Base-by-base conservation (phyloP, 2,329 filamentous ascomycete species). In the Ambrosiella xylebori region DNA sequence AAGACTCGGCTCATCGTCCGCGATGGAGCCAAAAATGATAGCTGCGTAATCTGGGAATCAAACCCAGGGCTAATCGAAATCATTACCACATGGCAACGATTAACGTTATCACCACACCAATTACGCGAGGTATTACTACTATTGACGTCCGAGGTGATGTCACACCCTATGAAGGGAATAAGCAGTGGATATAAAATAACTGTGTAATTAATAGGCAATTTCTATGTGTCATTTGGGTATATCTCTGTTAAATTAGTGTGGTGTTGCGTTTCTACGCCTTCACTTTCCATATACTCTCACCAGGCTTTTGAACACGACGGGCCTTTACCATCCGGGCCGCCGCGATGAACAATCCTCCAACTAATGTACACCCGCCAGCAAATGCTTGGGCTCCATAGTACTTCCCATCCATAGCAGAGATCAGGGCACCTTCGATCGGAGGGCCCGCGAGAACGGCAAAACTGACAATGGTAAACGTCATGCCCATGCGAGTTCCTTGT, bases 381-480 rank as follows among this genome's bases (percentile, higher is more conserved):
- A 78, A 80, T 1, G 64, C 65, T 66, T 79, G 76, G 5, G 76
- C 75, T 0, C 73, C 76, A 6, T 65, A 63, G 50, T 76, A 79
- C 5, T 62, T 64, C 0, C 74, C 74, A 0, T 65, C 70, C 37
- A 65, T 62, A 0, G 68, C 68, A 1, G 71, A 67, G 41, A 79
- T 72, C 15, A 79, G 69, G 1, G 74, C 73, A 0, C 76, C 77
- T 0, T 73, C 73, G 27, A 79, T 73, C 0, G 76, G 76, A 13
- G 75, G 73, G 0, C 76, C 77, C 0, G 71, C 75, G 39, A 80
- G 66, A n/a, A 72, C 71, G 1, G 75, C 74, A 53, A 79, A 75
- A 61, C 75, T 77, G 61, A 74, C 73, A 54, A 79, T 73, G 0
- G 74, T 78, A 51, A 81, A 80, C 0, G 74, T 69, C 78, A 81